Base-by-base conservation (phyloP, 2,329 filamentous ascomycete genomes). In the Cercospora zeae-maydis region DNA sequence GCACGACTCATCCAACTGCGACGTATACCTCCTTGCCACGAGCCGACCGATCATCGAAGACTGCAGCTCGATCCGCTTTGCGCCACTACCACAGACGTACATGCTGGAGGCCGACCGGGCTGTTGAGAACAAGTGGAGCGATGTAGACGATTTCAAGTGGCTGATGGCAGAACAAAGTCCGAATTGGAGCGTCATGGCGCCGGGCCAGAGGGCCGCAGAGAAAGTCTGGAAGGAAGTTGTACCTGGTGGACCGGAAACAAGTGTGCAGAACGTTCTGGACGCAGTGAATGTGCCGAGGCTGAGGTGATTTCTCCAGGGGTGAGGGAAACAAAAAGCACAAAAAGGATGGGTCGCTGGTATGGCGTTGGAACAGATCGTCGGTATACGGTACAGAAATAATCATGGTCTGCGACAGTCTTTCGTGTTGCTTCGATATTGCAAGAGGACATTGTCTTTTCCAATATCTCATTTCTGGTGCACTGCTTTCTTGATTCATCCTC, bases 101-200 rank as follows among this genome's bases (percentile, higher is more conserved):
- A 62, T 66, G 45, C 63, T 62, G 31, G 66, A 77, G 60, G 64
- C 60, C 4, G 73, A 74, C 31, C 53, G 56, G 1, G 68, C 71
- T 1, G 66, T 69, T 31, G 66, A 74, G 59, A 93, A 96, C 74
- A 85, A 89, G 71, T 99, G 92, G 91, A 84, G 93, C 70, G 87
- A 95, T 71, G 90, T 98, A 14, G 91, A 98, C 75, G 95, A 99
- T 75, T 99, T 99, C 82, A 96, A 96, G 78, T 98, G 95, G 95
- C 84, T 97, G 66, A 96, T 93, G 76, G 82, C 85, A 14, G 91
- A 90, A 62, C 86, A 86, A 31, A 97, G 91, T 73, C 95, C 95
- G 1, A 93, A 99, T 74, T 99, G 93, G 92, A 85, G 81, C 34
- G 77, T 91, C 2, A 70, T 98, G 1, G 82, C 86, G 58, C 80